Evolutionary conservation across 305 asterid genomes (phyloP).

Genomic region (Fraxinus ornus): DNA sequence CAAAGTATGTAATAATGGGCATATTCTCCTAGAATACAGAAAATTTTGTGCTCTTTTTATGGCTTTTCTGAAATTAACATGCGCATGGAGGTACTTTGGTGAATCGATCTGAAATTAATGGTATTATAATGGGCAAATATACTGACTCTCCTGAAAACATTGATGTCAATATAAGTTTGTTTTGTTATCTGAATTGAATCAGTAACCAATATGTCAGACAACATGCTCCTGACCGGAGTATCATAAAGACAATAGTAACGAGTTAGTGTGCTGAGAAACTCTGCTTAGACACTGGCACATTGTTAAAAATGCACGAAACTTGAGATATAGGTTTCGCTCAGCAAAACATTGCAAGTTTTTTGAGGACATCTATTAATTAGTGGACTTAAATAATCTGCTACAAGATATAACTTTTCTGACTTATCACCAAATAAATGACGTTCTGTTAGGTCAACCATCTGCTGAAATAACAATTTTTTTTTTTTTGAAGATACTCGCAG

Average conservation of each 20-base stretch:
- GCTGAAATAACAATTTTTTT: slow-evolving; percentile 12
- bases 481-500: slow-evolving; percentile 61
- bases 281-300: background rate
- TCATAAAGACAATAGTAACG: background rate
- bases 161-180: background rate
- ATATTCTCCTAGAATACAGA: background rate
- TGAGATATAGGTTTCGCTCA: background rate
- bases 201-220: background rate
- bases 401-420: background rate
- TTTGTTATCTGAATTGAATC: background rate
- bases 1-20: background rate
- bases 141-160: background rate
- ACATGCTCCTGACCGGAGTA: background rate
- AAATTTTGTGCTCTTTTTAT: background rate
- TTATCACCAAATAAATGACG: background rate
- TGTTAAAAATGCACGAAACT: background rate
- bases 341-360: background rate
- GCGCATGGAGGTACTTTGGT: background rate
- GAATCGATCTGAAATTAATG: background rate
- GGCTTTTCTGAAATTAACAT: background rate
- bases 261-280: background rate
- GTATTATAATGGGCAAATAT: background rate
- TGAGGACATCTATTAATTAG: background rate
- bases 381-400: background rate
- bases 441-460: slow-evolving; percentile 10